Base-by-base conservation (phyloP, 2,329 filamentous ascomycete species). In the Catunica adiposa region DNA sequence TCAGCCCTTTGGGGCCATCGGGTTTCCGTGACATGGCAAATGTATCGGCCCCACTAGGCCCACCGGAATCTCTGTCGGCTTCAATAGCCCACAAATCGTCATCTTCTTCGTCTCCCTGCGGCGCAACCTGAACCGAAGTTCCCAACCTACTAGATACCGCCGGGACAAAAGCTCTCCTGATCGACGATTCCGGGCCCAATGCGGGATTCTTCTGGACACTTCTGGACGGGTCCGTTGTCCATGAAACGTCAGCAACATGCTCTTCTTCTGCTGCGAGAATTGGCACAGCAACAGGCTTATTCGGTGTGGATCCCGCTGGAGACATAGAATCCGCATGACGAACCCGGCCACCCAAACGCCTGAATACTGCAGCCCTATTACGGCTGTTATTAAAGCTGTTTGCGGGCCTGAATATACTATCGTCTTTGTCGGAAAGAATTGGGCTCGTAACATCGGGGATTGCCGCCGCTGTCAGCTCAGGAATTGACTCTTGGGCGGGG, bases 51-150 rank as follows among this genome's bases (percentile, higher is more conserved):
- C 8, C 20, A 34, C 60, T 53, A 22, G 65, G 61, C 3, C 60
- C 64, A 8, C 73, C 71, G 1, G 69, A 69, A 5, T 69, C 66
- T 11, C 77, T 71, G 54, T 72, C 69, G 9, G 77, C 77, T 62
- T 80, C 78, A 23, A 79, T 62, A 31, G 75, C 77, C 77, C 77
- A 81, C 9, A 81, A 70, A 60, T 80, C 72, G 2, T 66, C 68
- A 9, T 54, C 57, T 15, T 56, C 57, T 6, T 61, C 60, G 6
- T 56, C 53, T 15, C 55, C 59, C 8, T 60, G 29, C 29, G 29
- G 58, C 3, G 55, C 53, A n/a, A 25, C 31, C 34, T 52, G 26
- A 26, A 38, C 34, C 15, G 50, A 52, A 14, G 50, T 23, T 22
- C 25, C 50, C 34, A 52, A 20, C 34, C 50, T 52, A 23, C 50